Base-by-base conservation (phyloP, 176 grass and related monocot species). In the Canna indica region DNA sequence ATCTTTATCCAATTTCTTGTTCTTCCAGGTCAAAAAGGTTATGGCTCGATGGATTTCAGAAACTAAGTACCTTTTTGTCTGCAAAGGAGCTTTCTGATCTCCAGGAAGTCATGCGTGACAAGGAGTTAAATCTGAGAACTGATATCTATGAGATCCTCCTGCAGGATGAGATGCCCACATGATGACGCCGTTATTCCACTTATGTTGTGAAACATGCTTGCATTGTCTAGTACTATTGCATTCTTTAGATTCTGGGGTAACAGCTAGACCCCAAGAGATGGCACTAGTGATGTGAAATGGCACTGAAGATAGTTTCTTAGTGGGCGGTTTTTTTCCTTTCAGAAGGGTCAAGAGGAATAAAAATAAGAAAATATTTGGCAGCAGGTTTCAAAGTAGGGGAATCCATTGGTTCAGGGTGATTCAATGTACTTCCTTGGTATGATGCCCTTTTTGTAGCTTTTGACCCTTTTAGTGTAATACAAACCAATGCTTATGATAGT, bases 41-140 rank as follows among this genome's bases (percentile, higher is more conserved):
- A 87, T 92, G 94, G 89, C 82, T 97, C 61, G 94, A 97, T 28
- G 94, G 94, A 29, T 97, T 97, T 70, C 81, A 85, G 81, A 97
- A 83, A 76, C 75, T 93, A 67, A 83, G 84, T 72, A 90, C 82
- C 14, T 45, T 83, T 79, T 39, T 97, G 69, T 85, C 94, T 34
- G 46, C 91, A 59, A 97, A 97, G 75, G 86, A 93, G 72, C 59
- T 97, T 32, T 87, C 94, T 66, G 94, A 97, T 85, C 87, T 93
- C 63, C 94, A 97, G 76, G 89, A 97, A 97, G 94, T 97, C 32
- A 93, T 97, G 89, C 73, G 73, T 42, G 94, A 87, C 47, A 97
- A 97, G 73, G 94, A 97, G 82, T 77, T 97, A 71, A 73, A 92
- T 59, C 81, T 92, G 50, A 84, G 89, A 62, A 97, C 94, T 69